Conservation (phyloP, 495 filamentous ascomycete genomes). For the Annulohypoxylon bovei region DNA sequence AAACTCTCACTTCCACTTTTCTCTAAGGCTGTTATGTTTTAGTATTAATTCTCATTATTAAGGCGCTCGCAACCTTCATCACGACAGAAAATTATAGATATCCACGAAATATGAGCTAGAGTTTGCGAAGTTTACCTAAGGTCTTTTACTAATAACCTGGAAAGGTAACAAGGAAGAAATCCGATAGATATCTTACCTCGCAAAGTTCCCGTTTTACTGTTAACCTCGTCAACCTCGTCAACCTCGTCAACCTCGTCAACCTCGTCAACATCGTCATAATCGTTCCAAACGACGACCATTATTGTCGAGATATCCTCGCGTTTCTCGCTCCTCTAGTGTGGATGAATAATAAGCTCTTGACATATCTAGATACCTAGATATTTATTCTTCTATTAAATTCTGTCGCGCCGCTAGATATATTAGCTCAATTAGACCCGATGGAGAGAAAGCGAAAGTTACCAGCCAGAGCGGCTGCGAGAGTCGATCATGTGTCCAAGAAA, state of each 20-base stretch:
- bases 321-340: constrained; percentile 4
- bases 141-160: background rate
- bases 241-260: background rate
- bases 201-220: background rate
- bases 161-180: background rate
- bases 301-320: constrained; percentile 9
- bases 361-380: background rate
- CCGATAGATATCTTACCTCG: too few species aligned
- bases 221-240: background rate
- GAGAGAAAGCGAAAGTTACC: constrained; percentile 68
- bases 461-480: constrained; percentile 61
- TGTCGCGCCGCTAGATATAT: background rate
- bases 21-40: background rate
- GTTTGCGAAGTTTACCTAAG: background rate
- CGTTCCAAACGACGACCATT: background rate
- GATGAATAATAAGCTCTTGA: background rate
- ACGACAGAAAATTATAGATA: background rate
- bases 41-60: background rate
- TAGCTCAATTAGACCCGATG: constrained; percentile 45
- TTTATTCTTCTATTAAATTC: background rate
- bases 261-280: background rate
- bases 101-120: background rate
- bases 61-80: background rate
- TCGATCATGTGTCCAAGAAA: constrained; percentile 62
- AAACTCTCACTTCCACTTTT: constrained; percentile 1